These are phyloP conservation scores for Saccharomyces kudriavzevii DNA, from an alignment of 805 yeast genomes.

Conservation along the genomic window DNA sequence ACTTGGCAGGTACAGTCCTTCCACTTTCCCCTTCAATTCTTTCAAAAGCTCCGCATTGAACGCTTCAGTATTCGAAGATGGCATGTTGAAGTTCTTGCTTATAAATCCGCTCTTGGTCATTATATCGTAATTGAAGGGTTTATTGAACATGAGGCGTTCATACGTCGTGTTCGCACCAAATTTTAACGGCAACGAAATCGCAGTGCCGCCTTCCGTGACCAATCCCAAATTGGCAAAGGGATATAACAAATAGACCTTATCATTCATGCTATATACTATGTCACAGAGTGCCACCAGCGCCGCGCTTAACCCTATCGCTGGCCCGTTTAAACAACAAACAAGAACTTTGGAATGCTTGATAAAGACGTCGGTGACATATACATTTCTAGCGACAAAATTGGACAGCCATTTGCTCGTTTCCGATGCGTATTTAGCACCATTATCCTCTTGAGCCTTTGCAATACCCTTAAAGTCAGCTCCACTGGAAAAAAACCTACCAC, in stretches of 20 bases:
- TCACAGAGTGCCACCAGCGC: constrained; percentile 72
- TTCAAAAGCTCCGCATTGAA: constrained; percentile 39
- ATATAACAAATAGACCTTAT: constrained; percentile 48
- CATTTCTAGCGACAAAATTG: constrained; percentile 61
- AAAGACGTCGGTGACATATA: constrained; percentile 58
- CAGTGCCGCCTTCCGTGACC: constrained; percentile 73
- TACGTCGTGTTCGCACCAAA: constrained; percentile 66
- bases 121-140: constrained; percentile 54
- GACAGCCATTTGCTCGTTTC: constrained; percentile 41
- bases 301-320: constrained; percentile 72
- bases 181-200: constrained; percentile 58
- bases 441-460: constrained; percentile 9
- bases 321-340: constrained; percentile 74
- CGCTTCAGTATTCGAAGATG: constrained; percentile 31
- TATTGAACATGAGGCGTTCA: constrained; percentile 64
- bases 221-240: constrained; percentile 81
- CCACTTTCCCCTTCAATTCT: constrained; percentile 32
- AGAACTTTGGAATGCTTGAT: constrained; percentile 64
- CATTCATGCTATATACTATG: constrained; percentile 59
- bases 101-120: constrained; percentile 51
- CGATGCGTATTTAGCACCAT: constrained; percentile 8
- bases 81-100: constrained; percentile 44
- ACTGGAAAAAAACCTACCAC: constrained; percentile 72
- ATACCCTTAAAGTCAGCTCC: constrained; percentile 63
- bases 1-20: constrained; percentile 35